Percentiles rank a stretch among this genome's conserved stretches.
Evolutionary conservation across 2,329 filamentous ascomycete genomes (phyloP).

Genomic region (Aphanoascus verrucosus): DNA sequence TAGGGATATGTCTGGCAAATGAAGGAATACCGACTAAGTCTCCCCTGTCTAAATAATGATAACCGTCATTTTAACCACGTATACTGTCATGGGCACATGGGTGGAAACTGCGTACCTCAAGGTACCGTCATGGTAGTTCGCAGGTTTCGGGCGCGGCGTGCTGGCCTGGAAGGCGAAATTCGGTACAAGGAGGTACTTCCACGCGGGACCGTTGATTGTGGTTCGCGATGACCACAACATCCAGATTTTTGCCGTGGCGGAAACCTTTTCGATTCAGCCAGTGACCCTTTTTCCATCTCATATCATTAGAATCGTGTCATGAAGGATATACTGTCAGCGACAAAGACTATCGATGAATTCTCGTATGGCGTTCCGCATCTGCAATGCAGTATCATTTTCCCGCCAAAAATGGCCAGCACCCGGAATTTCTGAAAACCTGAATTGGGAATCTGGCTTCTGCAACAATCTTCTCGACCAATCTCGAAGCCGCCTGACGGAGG

Average conservation of each 20-base stretch:
- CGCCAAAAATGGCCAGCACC: slow-evolving; percentile 55
- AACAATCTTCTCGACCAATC: slow-evolving; percentile 53
- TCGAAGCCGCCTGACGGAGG: slow-evolving; percentile 52
- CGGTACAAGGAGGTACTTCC: not conserved
- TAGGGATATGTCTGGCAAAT: not conserved
- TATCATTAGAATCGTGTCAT: not conserved
- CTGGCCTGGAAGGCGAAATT: not conserved
- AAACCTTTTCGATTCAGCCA: not conserved
- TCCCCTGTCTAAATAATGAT: slow-evolving; percentile 7
- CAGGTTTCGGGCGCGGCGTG: too few species aligned
- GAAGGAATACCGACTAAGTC: not conserved
- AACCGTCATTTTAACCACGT: not conserved
- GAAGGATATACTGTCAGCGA: not conserved
- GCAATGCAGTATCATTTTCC: slow-evolving; percentile 41
- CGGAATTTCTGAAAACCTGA: slow-evolving; percentile 41
- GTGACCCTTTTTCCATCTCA: not conserved
- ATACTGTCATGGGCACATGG: not conserved
- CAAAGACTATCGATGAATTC: slow-evolving; percentile 29
- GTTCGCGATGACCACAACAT: slow-evolving; percentile 1
- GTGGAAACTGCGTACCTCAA: not conserved
- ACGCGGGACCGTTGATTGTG: not conserved
- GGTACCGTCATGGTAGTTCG: not conserved
- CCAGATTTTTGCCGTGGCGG: not conserved
- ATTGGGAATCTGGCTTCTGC: slow-evolving; percentile 35
- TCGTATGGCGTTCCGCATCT: slow-evolving; percentile 32